Evolutionary conservation across 2,329 filamentous ascomycete species (phyloP).

Genomic region (Fusarium illudens): DNA sequence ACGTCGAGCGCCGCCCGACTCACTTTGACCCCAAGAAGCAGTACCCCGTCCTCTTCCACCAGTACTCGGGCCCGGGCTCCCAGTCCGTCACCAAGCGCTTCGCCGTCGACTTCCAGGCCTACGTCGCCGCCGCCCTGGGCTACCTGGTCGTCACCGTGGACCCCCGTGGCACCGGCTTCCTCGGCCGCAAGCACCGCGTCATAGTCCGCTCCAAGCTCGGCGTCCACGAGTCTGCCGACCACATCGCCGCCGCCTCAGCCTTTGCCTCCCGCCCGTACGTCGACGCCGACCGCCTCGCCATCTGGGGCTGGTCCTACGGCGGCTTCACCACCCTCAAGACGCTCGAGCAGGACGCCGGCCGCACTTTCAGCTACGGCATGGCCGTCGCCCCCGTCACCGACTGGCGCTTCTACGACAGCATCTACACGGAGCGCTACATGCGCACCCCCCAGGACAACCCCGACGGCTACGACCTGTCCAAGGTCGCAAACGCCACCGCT

Average conservation of each 20-base stretch:
- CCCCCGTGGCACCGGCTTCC: conserved; percentile 89
- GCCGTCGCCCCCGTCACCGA: conserved; percentile 98
- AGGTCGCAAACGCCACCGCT: conserved; percentile 77
- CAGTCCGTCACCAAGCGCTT: conserved; percentile 87
- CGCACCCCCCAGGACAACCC: conserved; percentile 86
- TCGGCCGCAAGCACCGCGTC: conserved; percentile 84
- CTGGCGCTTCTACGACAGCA: conserved; percentile 93
- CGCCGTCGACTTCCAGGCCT: conserved; percentile 87
- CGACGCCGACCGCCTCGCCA: conserved; percentile 81
- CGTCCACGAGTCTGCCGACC: conserved; percentile 84
- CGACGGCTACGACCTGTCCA: conserved; percentile 77
- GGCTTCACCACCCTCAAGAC: conserved; percentile 96
- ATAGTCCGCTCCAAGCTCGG: conserved; percentile 86
- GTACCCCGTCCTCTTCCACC: conserved; percentile 93
- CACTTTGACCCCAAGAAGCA: conserved; percentile 85
- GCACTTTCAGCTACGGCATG: conserved; percentile 96
- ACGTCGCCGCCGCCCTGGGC: conserved; percentile 82
- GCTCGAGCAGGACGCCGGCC: conserved; percentile 86
- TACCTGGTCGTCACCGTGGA: conserved; percentile 97
- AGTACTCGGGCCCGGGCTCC: conserved; percentile 95
- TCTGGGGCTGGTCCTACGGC: conserved; percentile 99
- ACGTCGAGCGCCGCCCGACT: conserved; percentile 85
- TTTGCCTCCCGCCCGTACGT: conserved; percentile 86
- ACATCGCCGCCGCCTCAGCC: conserved; percentile 87
- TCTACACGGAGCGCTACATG: conserved; percentile 98